These are phyloP conservation scores for Penicillium rolfsii DNA, from an alignment of 2,329 filamentous ascomycete species.

Conservation along the genomic window DNA sequence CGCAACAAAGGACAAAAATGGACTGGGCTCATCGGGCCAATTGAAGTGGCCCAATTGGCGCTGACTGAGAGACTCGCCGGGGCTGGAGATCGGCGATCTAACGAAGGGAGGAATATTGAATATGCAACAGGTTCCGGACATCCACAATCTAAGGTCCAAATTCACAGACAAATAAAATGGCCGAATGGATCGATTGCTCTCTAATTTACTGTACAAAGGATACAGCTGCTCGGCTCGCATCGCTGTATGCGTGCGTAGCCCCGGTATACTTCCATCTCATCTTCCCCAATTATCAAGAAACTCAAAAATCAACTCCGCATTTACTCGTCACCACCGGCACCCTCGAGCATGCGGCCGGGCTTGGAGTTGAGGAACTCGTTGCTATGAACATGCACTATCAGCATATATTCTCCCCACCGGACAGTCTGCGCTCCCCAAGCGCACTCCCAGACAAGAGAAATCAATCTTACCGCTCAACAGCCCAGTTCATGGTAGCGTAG, in stretches of 20 bases:
- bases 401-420: background rate
- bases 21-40: constrained; percentile 9
- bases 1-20: background rate
- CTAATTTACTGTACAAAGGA: constrained; percentile 48
- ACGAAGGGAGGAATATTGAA: background rate
- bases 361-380: constrained; percentile 58
- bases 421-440: background rate
- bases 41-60: constrained; percentile 16
- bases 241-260: constrained; percentile 11
- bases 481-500: constrained; percentile 89
- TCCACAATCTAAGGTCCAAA: background rate
- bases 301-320: constrained; percentile 20
- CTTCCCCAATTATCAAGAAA: constrained; percentile 9
- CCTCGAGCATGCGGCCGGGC: constrained; percentile 46
- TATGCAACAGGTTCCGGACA: background rate
- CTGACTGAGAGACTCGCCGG: constrained; percentile 12
- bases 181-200: constrained; percentile 39
- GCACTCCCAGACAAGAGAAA: background rate
- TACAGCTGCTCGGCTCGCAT: constrained; percentile 28
- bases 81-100: background rate
- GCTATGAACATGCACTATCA: constrained; percentile 35
- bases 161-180: constrained; percentile 20
- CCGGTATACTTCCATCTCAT: constrained; percentile 21
- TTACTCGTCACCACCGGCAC: constrained; percentile 36
- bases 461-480: constrained; percentile 75